Percentiles rank a stretch among this genome's conserved stretches.
Conservation (phyloP, 345 rosid species). For the Clausena lansium region DNA sequence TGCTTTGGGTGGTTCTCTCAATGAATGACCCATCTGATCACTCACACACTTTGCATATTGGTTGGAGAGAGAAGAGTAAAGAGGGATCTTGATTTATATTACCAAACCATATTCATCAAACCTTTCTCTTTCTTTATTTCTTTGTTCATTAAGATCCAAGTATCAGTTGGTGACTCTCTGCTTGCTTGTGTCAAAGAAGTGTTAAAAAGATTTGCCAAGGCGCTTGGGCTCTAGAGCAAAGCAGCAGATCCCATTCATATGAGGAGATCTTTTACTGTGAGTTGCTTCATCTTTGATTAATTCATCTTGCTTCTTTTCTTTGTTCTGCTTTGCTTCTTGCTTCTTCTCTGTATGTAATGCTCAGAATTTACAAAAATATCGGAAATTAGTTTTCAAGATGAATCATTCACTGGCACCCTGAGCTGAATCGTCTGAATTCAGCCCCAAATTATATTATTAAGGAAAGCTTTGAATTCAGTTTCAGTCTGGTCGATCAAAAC, state of each 20-base stretch:
- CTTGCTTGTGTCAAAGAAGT: background rate
- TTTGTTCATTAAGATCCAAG: constrained; percentile 10
- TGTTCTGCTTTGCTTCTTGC: constrained; percentile 3
- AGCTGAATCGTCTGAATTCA: constrained; percentile 15
- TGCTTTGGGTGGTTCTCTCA: constrained; percentile 42
- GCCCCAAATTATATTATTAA: background rate
- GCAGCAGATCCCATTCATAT: constrained; percentile 69
- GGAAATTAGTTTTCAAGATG: constrained; percentile 13
- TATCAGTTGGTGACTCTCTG: constrained; percentile 20
- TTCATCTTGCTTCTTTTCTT: background rate
- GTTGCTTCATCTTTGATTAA: constrained; percentile 24
- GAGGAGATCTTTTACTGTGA: constrained; percentile 82
- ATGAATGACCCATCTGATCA: constrained; percentile 56
- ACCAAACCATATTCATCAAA: constrained; percentile 22
- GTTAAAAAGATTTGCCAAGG: constrained; percentile 6
- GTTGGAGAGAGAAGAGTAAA: constrained; percentile 24
- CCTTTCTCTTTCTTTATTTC: constrained; percentile 16
- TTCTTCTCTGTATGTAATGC: background rate
- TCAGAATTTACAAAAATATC: constrained; percentile 16
- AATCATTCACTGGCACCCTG: constrained; percentile 1
- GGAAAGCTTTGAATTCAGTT: background rate
- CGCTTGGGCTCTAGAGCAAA: constrained; percentile 31
- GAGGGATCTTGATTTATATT: constrained; percentile 29
- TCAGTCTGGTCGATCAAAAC: constrained; percentile 11
- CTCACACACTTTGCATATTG: constrained; percentile 26